Conservation (phyloP, 2,329 filamentous ascomycete genomes). For the Epichloe scottii region DNA sequence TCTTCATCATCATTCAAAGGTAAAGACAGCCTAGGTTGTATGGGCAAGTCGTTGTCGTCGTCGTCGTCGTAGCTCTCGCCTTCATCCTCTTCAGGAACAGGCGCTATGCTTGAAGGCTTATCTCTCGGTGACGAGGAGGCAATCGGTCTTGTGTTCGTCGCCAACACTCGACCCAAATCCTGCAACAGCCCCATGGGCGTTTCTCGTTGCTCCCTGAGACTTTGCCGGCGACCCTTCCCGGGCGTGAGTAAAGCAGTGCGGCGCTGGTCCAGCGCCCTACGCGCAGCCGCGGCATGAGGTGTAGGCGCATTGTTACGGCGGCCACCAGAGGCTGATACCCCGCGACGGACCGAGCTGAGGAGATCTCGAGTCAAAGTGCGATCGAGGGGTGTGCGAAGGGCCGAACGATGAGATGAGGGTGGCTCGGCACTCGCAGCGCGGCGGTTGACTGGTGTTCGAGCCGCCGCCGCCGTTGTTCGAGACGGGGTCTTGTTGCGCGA, state of each 20-base stretch:
- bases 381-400: slow-evolving; percentile 30
- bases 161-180: slow-evolving; percentile 41
- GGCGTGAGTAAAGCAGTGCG: slow-evolving; percentile 49
- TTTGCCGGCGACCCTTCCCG: slow-evolving; percentile 44
- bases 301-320: slow-evolving; percentile 35
- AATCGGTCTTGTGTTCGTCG: slow-evolving; percentile 32
- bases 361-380: slow-evolving; percentile 22
- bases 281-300: slow-evolving; percentile 49
- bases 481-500: slow-evolving; percentile 5
- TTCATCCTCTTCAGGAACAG: slow-evolving; percentile 21
- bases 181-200: slow-evolving; percentile 41
- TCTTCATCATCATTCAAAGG: slow-evolving; percentile 37
- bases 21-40: slow-evolving; percentile 43
- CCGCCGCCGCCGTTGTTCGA: slow-evolving; percentile 10
- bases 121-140: slow-evolving; percentile 31
- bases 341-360: slow-evolving; percentile 26
- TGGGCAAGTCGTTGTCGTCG: slow-evolving; percentile 19
- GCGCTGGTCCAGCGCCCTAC: slow-evolving; percentile 44
- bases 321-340: slow-evolving; percentile 32
- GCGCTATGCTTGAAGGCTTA: slow-evolving; percentile 16
- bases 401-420: slow-evolving; percentile 24
- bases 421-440: slow-evolving; percentile 23
- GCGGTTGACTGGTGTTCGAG: slow-evolving; percentile 13
- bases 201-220: slow-evolving; percentile 41
- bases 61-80: slow-evolving; percentile 17